Base-by-base conservation (phyloP, 1,139 yeast species). In the Zygoascus meyerae region DNA sequence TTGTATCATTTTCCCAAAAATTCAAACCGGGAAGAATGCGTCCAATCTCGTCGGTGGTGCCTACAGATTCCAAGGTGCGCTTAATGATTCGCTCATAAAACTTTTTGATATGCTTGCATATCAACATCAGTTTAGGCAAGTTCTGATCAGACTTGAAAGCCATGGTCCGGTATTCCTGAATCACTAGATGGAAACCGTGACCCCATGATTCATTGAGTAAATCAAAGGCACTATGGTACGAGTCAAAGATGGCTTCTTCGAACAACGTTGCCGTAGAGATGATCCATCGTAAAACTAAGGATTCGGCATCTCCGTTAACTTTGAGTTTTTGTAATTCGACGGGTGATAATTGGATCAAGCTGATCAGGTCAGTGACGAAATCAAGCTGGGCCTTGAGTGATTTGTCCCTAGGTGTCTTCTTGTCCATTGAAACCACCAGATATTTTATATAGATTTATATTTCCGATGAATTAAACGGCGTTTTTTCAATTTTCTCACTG, bases 121-220 rank as follows among this genome's bases (percentile, higher is more conserved):
- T 15, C 12, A 26, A n/a, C 9, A 14, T 17, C 30, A 35, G 7
- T 21, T 21, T 21, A 7, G 26, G 26, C 26, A 21, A 21, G 7
- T 35, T 35, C 14, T 18, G 2, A 9, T 18, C 5, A 2, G 8
- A 29, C 29, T 18, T 35, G 29, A 35, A 21, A 21, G 26, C 26
- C 15, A 18, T 28, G 4, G 30, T 28, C 18, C 42, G 34, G 16
- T 31, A 39, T 10, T 31, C 42, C 35, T 39, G 42, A 17, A 39
- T 12, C 8, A 39, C 29, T 28, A 28, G 32, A 17, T 39, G 32
- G n/a, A 17, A 32, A 3, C 16, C 42, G 5, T 15, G 34, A 26
- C 18, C 15, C 42, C 42, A 39, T 2, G 30, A 4, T 2, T 29
- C 42, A 16, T 39, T 17, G 16, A 39, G 15, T 14, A 39, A 21